These are phyloP conservation scores for Amylocystis lapponica DNA, from an alignment of 768 basidiomycete species.

Conservation along the genomic window DNA sequence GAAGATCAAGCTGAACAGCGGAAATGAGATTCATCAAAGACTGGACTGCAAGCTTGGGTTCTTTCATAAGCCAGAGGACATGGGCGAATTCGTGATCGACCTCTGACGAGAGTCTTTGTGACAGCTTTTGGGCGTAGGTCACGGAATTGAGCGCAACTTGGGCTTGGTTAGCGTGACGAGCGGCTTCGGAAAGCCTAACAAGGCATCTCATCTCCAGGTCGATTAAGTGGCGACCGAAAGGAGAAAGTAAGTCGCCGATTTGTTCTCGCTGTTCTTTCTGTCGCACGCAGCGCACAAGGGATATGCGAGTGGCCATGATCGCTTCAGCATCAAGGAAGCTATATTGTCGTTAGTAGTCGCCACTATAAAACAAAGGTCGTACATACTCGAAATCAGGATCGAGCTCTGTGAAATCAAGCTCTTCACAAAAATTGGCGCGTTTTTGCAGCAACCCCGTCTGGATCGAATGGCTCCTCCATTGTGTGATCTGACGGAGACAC, in stretches of 20 bases:
- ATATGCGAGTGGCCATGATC: conserved; percentile 75
- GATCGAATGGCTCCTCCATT: conserved; percentile 44
- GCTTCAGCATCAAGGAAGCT: conserved; percentile 76
- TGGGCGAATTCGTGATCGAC: conserved; percentile 81
- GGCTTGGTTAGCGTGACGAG: conserved; percentile 57
- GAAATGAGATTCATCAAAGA: conserved; percentile 49
- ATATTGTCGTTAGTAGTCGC: neutral
- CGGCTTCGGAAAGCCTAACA: conserved; percentile 62
- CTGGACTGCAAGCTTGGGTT: conserved; percentile 78
- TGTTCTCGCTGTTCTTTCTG: conserved; percentile 68
- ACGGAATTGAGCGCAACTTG: conserved; percentile 88
- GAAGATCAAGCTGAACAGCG: conserved; percentile 24
- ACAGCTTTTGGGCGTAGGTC: conserved; percentile 64
- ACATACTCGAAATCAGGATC: conserved; percentile 63
- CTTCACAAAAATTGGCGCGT: conserved; percentile 28
- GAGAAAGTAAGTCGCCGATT: conserved; percentile 64
- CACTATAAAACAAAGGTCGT: neutral
- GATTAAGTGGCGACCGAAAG: conserved; percentile 44
- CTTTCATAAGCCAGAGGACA: conserved; percentile 84
- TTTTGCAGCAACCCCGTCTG: conserved; percentile 31
- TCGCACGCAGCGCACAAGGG: conserved; percentile 68
- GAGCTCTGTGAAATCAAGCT: conserved; percentile 42
- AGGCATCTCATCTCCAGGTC: conserved; percentile 68
- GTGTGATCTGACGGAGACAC: conserved; percentile 71
- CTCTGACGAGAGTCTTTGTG: conserved; percentile 37